Evolutionary conservation across 202 grass and related monocot genomes (phyloP).

Genomic region (Carex arenaria): DNA sequence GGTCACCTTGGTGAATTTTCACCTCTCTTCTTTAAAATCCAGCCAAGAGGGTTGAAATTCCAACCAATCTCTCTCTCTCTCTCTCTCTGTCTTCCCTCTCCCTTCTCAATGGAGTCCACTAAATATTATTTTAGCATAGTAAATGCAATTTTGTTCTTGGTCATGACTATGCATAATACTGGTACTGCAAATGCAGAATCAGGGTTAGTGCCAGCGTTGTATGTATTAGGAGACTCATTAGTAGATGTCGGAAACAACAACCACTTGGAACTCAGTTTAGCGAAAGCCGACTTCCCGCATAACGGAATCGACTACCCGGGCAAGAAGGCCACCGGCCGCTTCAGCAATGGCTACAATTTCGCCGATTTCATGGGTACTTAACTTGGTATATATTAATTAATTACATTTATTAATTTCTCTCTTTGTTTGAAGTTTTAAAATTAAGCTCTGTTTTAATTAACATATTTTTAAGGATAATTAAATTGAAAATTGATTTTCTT

Average conservation of each 20-base stretch:
- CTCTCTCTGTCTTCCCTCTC: neutral
- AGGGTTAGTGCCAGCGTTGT: conserved; percentile 17
- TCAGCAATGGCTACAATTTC: conserved; percentile 25
- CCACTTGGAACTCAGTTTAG: conserved; percentile 1
- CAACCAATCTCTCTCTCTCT: neutral
- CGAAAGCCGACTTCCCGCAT: conserved; percentile 30
- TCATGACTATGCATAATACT: neutral
- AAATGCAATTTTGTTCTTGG: neutral
- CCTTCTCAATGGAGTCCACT: neutral
- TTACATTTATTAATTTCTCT: neutral
- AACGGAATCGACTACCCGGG: conserved; percentile 31
- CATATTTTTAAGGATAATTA: neutral
- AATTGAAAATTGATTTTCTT: neutral
- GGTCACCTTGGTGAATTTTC: no score
- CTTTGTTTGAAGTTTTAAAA: neutral
- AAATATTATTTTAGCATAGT: neutral
- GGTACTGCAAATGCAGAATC: neutral
- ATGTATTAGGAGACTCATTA: conserved; percentile 28
- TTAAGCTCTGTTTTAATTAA: neutral
- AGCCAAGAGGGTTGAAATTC: neutral
- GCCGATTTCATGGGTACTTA: conserved; percentile 20
- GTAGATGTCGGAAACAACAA: conserved; percentile 34
- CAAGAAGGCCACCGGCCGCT: conserved; percentile 14
- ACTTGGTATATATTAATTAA: neutral
- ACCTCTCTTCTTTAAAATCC: neutral